phyloP scores from a whole-genome alignment of 805 yeast genomes.

The Yarrowia keelungensis region DNA sequence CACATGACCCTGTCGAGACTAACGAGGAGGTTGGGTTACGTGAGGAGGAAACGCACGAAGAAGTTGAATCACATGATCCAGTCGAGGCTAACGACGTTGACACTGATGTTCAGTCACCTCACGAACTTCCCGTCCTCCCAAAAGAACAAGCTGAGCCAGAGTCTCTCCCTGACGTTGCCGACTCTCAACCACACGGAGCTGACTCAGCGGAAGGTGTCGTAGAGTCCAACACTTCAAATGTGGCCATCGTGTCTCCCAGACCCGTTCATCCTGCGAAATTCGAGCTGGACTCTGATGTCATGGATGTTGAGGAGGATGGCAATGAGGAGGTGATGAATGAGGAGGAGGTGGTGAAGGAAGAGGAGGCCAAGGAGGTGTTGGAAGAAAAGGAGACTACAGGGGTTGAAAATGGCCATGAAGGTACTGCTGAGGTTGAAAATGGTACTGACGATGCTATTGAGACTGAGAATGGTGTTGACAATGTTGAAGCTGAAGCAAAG shows the following conservation, averaged over 20 bases:
- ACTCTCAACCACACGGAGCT: conserved; percentile 3
- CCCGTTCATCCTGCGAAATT: neutral
- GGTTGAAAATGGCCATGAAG: no score
- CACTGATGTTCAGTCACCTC: no score
- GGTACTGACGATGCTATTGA: no score
- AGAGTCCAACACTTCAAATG: neutral
- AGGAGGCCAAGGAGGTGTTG: no score
- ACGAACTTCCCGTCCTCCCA: neutral
- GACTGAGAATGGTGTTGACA: no score
- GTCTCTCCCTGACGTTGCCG: conserved; percentile 3
- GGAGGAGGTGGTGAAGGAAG: neutral
- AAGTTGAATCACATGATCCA: neutral
- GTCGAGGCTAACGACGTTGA: neutral
- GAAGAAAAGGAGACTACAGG: no score
- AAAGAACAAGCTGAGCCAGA: conserved; percentile 21
- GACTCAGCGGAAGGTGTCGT: neutral
- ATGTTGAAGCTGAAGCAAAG: no score
- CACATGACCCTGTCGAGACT: no score
- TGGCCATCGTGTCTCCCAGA: neutral
- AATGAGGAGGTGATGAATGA: neutral
- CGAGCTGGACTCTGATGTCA: neutral
- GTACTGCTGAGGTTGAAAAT: no score
- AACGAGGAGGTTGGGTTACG: neutral
- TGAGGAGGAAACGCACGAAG: neutral
- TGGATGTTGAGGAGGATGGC: neutral